A percentile compares a stretch with the other conserved stretches of the same genome.
These are phyloP conservation scores for Alternaria gansuensis DNA, from an alignment of 2,329 filamentous ascomycete genomes.

Conservation along the genomic window DNA sequence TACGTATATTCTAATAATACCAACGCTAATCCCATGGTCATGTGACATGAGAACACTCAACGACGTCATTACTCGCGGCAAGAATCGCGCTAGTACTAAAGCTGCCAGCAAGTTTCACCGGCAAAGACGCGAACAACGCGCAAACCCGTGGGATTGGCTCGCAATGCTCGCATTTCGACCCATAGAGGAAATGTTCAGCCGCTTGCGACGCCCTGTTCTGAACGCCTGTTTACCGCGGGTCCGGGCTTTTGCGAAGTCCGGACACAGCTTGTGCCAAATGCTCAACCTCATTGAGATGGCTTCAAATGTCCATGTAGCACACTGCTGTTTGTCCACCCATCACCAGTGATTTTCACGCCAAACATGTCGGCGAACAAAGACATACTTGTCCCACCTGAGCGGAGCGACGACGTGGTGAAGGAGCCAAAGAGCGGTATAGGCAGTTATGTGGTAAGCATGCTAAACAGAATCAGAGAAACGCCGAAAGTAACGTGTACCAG, in stretches of 20 bases:
- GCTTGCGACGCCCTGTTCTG: slow-evolving; percentile 6
- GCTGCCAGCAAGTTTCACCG: not conserved
- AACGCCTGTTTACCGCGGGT: not conserved
- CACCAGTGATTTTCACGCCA: not conserved
- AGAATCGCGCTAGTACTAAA: not conserved
- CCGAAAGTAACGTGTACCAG: slow-evolving; percentile 23
- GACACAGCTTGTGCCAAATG: not conserved
- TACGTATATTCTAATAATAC: too few relatives aligned
- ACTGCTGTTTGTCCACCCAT: not conserved
- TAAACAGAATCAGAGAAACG: not conserved
- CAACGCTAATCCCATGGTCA: too few relatives aligned
- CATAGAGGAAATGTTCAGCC: slow-evolving; percentile 1
- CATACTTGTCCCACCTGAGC: slow-evolving; percentile 12
- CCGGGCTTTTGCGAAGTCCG: slow-evolving; percentile 8
- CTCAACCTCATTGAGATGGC: slow-evolving; percentile 1
- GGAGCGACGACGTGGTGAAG: slow-evolving; percentile 16
- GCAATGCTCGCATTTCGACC: slow-evolving; percentile 11
- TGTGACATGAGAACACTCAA: not conserved
- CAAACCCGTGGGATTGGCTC: slow-evolving; percentile 22
- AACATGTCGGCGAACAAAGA: slow-evolving; percentile 25
- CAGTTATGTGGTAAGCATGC: slow-evolving; percentile 37
- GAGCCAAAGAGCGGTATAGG: slow-evolving; percentile 32
- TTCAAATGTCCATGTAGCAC: not conserved
- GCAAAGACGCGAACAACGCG: slow-evolving; percentile 2
- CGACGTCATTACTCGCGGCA: slow-evolving; percentile 26